Base-by-base conservation (phyloP, 2,329 filamentous ascomycete genomes). In the Arachnomyces sp. region DNA sequence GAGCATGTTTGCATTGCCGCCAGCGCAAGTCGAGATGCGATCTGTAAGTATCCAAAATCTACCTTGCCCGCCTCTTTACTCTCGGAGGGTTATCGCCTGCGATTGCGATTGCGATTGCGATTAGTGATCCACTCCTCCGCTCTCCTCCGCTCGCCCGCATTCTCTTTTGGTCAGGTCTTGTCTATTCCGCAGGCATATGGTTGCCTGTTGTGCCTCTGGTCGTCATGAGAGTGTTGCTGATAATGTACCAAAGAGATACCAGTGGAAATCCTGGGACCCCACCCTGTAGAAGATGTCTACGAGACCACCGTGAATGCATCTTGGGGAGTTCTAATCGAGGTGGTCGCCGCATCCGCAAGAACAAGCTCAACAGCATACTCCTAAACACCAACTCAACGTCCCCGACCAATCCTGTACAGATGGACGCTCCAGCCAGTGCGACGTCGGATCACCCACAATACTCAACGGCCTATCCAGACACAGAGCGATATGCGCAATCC, bases 241-340 rank as follows among this genome's bases (percentile, higher is more conserved):
- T 48, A 37, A 13, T 39, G 16, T 25, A 33, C 28, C 44, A 59
- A 51, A 63, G 67, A 54, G 54, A 68, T 52, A 53, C 59, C 53
- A 62, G 72, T 66, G 60, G 73, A 57, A 57, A 64, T 61, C 57
- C 71, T 54, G 57, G 69, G 55, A 53, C 70, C 64, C 67, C 67
- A 18, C 76, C 76, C 17, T 80, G 76, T 49, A 68, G 74, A 38
- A 64, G 76, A 40, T 80, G 76, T 57, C 69, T 73, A 45, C 69
- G 71, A 49, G 74, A 78, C 46, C 65, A 68, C 42, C 72, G 74
- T 38, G 74, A 78, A 44, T 80, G 76, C 53, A 67, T 79, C 8
- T 66, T 79, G 14, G 75, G 74, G 6, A 71, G 72, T 33, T 77
- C 73, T 35, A 78, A 78, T 52, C 71, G 75, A 40, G 76, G 76